A percentile compares a stretch with the other conserved stretches of the same genome.
Conservation (phyloP, 2,329 filamentous ascomycete genomes). For the Epichloe festucae region DNA sequence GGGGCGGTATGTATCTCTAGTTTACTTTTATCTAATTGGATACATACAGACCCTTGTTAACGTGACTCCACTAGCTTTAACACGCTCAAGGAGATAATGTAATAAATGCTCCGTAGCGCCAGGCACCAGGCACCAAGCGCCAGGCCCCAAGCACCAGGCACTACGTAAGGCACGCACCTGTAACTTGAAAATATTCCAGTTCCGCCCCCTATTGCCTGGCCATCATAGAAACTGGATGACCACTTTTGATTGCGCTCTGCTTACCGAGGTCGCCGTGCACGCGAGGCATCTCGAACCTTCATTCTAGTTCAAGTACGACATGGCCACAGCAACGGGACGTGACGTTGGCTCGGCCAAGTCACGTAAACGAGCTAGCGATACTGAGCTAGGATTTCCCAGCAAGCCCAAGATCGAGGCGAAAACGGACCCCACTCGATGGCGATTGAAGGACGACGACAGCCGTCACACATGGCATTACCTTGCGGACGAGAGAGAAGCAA, state of each 20-base stretch:
- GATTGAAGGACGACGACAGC: constrained; percentile 69
- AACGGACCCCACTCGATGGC: constrained; percentile 76
- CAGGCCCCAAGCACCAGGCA: too few species aligned
- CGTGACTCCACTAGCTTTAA: too few species aligned
- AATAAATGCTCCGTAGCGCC: too few species aligned
- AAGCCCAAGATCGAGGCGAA: constrained; percentile 36
- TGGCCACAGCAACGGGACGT: constrained; percentile 18
- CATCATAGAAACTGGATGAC: neutral
- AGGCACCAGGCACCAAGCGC: too few species aligned
- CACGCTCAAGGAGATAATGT: too few species aligned
- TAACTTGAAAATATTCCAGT: too few species aligned
- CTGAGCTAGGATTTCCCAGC: constrained; percentile 27
- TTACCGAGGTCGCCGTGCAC: neutral
- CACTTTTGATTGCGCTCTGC: neutral
- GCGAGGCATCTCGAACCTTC: neutral
- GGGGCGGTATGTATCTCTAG: too few species aligned
- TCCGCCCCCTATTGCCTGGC: neutral
- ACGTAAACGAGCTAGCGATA: constrained; percentile 31
- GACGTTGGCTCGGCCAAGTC: constrained; percentile 19
- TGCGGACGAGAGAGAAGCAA: constrained; percentile 52
- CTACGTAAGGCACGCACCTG: too few species aligned
- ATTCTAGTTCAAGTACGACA: constrained; percentile 6
- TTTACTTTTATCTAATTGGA: too few species aligned
- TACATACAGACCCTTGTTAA: too few species aligned
- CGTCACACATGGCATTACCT: constrained; percentile 93